These are phyloP conservation scores for Fistulina hepatica DNA, from an alignment of 1,284 basidiomycete genomes.

Conservation along the genomic window DNA sequence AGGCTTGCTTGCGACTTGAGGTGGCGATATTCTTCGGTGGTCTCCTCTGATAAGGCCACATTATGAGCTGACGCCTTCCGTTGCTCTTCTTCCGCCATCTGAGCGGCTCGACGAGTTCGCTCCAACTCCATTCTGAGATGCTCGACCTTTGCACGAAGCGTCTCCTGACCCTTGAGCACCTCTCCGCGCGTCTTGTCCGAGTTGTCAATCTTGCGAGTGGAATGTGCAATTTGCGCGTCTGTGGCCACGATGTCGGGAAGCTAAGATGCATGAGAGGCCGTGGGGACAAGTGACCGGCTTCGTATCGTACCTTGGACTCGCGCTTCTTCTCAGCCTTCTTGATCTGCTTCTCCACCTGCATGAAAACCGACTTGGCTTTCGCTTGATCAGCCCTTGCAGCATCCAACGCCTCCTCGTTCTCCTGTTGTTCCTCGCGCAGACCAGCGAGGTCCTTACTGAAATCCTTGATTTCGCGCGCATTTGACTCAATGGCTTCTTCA, in stretches of 20 bases:
- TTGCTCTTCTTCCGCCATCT: constrained; percentile 77
- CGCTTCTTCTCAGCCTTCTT: constrained; percentile 76
- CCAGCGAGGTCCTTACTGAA: constrained; percentile 63
- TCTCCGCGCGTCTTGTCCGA: constrained; percentile 54
- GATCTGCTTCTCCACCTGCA: constrained; percentile 66
- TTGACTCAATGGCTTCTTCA: constrained; percentile 66
- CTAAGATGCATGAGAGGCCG: constrained; percentile 26
- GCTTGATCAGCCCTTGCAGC: constrained; percentile 72
- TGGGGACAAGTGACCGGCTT: background rate
- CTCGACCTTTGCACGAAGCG: constrained; percentile 52
- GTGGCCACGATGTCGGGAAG: constrained; percentile 72
- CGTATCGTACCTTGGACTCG: constrained; percentile 60
- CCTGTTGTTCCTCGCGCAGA: constrained; percentile 57
- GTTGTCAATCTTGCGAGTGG: constrained; percentile 67
- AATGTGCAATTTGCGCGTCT: constrained; percentile 83
- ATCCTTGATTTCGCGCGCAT: constrained; percentile 57
- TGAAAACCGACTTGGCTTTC: constrained; percentile 59
- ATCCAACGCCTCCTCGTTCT: constrained; percentile 65
- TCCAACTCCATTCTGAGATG: constrained; percentile 54
- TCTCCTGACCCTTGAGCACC: constrained; percentile 58
- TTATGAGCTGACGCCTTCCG: constrained; percentile 65
- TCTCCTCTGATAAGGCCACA: constrained; percentile 71
- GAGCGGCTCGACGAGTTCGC: constrained; percentile 59
- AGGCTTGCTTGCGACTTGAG: constrained; percentile 71
- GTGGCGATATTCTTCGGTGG: constrained; percentile 79